Base-by-base conservation (phyloP, 2,329 filamentous ascomycete genomes). In the Fusarium luffae region DNA sequence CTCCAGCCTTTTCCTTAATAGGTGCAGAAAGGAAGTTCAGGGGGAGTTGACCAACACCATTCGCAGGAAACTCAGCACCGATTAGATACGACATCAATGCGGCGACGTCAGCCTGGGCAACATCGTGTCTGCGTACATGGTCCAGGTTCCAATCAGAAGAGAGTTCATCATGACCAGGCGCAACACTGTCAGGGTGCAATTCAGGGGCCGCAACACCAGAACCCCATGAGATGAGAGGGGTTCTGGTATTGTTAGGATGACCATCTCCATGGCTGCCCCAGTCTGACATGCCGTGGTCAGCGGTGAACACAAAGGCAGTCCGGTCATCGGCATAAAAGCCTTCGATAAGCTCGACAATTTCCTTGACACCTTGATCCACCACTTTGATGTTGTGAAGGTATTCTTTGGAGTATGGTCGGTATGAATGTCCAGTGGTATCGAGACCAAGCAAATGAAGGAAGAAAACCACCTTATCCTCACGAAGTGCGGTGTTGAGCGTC, bases 201-300 rank as follows among this genome's bases (percentile, higher is more conserved):
- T 89, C 82, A 2, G 96, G 96, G 69, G 87, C 86, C 5, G 94
- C 93, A 41, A 98, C 88, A 11, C 96, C 96, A 56, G 96, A 93
- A 13, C 96, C 96, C 96, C 96, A 99, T 4, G 88, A 90, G 71
- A 99, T 93, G 32, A 99, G 83, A 1, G 96, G 96, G 1, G 96
- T 99, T 52, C 96, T 89, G 5, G 96, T 99, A 75, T 98, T 99
- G 79, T 99, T 93, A 1, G 96, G 96, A 80, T 99, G 94, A 10
- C 96, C 96, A 79, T 99, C 96, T 40, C 97, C 97, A 78, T 99
- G 97, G 74, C 94, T 98, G n/a, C 97, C 96, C 91, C 92, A 98
- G 80, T 99, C 96, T 76, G 93, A 98, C 96, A 99, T 99, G 19
- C 96, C 96, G 79, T 99, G 96, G 77, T 99, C 96, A 10, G 96